Percentiles rank a stretch among this genome's conserved stretches.
Evolutionary conservation across 352 stramenopile species (phyloP).

Genomic region (Globisporangium cylindrosporum): DNA sequence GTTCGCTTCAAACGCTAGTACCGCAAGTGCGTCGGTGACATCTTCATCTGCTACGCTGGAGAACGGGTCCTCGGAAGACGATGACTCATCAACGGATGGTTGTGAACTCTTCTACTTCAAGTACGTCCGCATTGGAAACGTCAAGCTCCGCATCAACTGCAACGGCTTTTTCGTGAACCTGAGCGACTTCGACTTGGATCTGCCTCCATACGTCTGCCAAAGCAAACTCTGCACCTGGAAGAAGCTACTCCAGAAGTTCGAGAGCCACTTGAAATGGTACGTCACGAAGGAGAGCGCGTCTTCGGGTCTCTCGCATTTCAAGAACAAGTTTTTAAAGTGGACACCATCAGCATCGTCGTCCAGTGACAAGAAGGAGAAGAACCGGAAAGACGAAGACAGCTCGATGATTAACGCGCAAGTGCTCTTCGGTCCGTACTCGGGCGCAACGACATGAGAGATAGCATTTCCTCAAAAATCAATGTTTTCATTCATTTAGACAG

Average conservation of each 20-base stretch:
- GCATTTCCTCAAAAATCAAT: not conserved
- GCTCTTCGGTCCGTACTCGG: conserved; percentile 77
- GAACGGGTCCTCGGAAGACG: conserved; percentile 39
- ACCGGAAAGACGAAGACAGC: conserved; percentile 58
- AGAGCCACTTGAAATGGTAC: conserved; percentile 81
- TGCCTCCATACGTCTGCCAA: conserved; percentile 78
- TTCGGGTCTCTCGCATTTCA: conserved; percentile 80
- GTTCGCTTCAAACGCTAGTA: not conserved
- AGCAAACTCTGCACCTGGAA: conserved; percentile 81
- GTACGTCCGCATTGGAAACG: conserved; percentile 78
- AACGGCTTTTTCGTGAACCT: conserved; percentile 87
- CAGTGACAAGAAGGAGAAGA: conserved; percentile 63
- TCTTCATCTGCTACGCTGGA: conserved; percentile 17
- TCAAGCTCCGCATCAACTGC: conserved; percentile 78
- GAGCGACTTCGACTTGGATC: conserved; percentile 72
- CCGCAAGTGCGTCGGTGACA: conserved; percentile 5
- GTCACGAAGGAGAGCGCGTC: conserved; percentile 81
- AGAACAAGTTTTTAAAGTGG: conserved; percentile 85
- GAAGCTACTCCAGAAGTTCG: conserved; percentile 80
- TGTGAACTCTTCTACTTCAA: conserved; percentile 86
- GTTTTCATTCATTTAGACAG: not conserved
- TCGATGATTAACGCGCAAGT: conserved; percentile 63
- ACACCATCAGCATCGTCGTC: conserved; percentile 41
- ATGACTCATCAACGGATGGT: conserved; percentile 46
- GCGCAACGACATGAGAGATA: conserved; percentile 23